Base-by-base conservation (phyloP, 1,139 yeast species). In the Hansenula sp. region DNA sequence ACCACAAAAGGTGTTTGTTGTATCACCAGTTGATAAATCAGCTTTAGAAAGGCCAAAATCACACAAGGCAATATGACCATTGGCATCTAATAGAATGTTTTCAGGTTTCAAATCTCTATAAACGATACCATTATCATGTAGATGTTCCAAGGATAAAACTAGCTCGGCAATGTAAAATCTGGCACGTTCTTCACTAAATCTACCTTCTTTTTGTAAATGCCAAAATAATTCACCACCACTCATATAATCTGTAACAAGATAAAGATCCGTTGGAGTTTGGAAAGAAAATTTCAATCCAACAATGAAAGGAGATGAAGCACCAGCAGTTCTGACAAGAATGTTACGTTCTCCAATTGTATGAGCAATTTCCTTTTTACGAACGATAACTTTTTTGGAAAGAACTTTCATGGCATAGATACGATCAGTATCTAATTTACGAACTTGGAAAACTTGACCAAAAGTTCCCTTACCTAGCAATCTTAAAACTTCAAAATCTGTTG, bases 391-490 rank as follows among this genome's bases (percentile, higher is more conserved):
- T 64, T 93, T 93, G 30, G 95, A 85, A 44, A 93, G 76, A 25
- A 93, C 95, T 67, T 93, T 93, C 99, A 93, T 93, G 39, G 99
- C 99, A 63, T 93, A 93, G 48, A 93, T 84, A 56, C 97, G 77
- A 46, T 81, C 79, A 5, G 95, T 89, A 60, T 91, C 98, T 58
- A 76, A 76, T 74, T 91, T 93, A 54, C 86, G 82, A 39, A 93
- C 99, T 67, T 91, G 98, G 66, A 84, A 93, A 34, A 93, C 99
- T 67, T 88, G 96, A 29, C 99, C 99, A 72, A 93, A 93, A 0
- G 98, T 93, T 42, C 99, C 99, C 62, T 89, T 90, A 49, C 99
- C 99, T 49, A 93, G 74, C 44, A 93, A 72, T 59, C 96, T 76
- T 56, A 93, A 77, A 17, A 91, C 87, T 61, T 91, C 96, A 65